Percentiles rank a stretch among this genome's conserved stretches.
These are phyloP conservation scores for Pseudohalonectria lignicola DNA, from an alignment of 2,329 filamentous ascomycete genomes.

Conservation along the genomic window DNA sequence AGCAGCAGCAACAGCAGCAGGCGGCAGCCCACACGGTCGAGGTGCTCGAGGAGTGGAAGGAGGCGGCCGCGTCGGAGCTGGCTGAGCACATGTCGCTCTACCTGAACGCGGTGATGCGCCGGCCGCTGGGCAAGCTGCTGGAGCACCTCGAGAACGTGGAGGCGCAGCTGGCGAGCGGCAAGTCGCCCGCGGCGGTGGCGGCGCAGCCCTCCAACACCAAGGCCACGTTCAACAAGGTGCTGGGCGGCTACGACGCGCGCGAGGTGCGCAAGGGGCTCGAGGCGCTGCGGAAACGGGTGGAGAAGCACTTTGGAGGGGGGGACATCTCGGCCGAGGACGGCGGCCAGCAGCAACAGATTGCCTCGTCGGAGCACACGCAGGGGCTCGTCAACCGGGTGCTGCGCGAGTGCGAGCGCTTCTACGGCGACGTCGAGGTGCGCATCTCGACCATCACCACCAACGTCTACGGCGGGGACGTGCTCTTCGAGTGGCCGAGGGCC, in stretches of 20 bases:
- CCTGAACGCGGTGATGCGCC: slow-evolving; percentile 74
- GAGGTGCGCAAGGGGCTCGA: slow-evolving; percentile 88
- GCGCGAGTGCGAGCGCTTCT: slow-evolving; percentile 51
- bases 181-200: slow-evolving; percentile 54
- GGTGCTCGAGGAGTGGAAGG: slow-evolving; percentile 73
- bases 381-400: slow-evolving; percentile 47
- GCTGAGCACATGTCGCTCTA: slow-evolving; percentile 82
- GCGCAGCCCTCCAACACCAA: slow-evolving; percentile 75
- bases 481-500: slow-evolving; percentile 54
- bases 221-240: slow-evolving; percentile 73
- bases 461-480: slow-evolving; percentile 52
- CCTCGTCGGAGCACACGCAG: slow-evolving; percentile 25
- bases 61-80: slow-evolving; percentile 67
- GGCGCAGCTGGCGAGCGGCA: slow-evolving; percentile 50
- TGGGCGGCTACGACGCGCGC: slow-evolving; percentile 69
- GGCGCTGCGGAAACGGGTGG: slow-evolving; percentile 77
- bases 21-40: slow-evolving; percentile 43
- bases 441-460: slow-evolving; percentile 49
- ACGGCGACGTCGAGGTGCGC: slow-evolving; percentile 48
- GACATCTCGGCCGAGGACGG: slow-evolving; percentile 39
- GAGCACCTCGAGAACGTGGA: slow-evolving; percentile 90
- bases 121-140: slow-evolving; percentile 80
- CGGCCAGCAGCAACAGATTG: slow-evolving; percentile 32
- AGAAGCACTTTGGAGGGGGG: slow-evolving; percentile 93
- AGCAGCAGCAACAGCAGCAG: neutral